Evolutionary conservation across 2,329 filamentous ascomycete genomes (phyloP), one percentile per base, ranked within the genome.

Genomic region (Alternaria postmessia): DNA sequence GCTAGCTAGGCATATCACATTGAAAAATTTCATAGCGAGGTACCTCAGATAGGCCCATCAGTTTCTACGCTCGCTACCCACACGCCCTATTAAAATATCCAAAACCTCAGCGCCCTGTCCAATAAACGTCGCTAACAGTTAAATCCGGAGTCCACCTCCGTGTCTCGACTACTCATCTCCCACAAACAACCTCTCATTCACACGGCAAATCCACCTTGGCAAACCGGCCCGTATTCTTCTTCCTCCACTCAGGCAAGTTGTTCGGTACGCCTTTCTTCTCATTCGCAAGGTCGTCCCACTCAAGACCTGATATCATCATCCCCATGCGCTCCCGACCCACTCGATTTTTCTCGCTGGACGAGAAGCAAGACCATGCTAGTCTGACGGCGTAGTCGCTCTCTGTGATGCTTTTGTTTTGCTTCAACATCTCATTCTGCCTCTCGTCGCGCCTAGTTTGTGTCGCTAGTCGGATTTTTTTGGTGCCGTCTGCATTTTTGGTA

Each of bases 231-330:
- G 66, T 73, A 6, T 42, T 54, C 5, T 20, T 26, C 48, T 68
- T 69, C 48, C 44, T 68, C 72, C 70, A 73, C 28, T 69, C 68
- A 1, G 70, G 70, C 18, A 74, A 38, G 5, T 16, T 16, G 43
- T 73, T 73, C 3, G 44, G 32, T 5, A 30, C 8, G 2, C 69
- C 68, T 4, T 14, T 1, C 1, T 20, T 5, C 51, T 73, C 69
- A 14, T 57, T 51, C 1, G 14, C 7, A 32, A 74, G 22, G 9
- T 69, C 69, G 3, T 64, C 62, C 0, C 26, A 24, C 1, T 22
- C 6, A 2, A 72, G 52, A 0, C 61, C 68, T 2, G 67, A 70
- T 24, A 59, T 30, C 22, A 70, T 41, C 69, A 72, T 71, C 7
- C 62, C 59, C 38, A 65, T 57, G 7, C 66, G 56, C 11, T 53